Conservation (phyloP, 2,329 filamentous ascomycete species). For the Elsinoe perseae region DNA sequence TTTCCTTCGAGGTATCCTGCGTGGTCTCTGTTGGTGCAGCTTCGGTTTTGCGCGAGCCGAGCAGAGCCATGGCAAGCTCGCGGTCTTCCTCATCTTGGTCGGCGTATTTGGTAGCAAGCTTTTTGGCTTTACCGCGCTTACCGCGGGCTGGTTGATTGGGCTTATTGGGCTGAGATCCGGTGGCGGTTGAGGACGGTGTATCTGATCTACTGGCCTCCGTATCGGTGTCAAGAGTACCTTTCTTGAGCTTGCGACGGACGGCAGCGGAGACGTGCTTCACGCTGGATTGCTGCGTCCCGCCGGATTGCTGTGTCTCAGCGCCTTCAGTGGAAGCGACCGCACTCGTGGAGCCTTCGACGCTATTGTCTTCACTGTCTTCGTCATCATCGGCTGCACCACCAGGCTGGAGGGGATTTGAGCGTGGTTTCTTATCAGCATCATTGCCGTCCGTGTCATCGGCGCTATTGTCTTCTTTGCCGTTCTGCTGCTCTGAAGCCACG, state of each 20-base stretch:
- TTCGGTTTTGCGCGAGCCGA: constrained; percentile 66
- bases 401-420: constrained; percentile 19
- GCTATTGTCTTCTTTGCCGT: constrained; percentile 13
- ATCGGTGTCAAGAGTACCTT: constrained; percentile 23
- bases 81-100: constrained; percentile 93
- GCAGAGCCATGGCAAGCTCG: constrained; percentile 69
- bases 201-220: constrained; percentile 19
- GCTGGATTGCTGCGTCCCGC: constrained; percentile 22
- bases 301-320: constrained; percentile 1
- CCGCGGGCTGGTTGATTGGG: constrained; percentile 48
- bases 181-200: constrained; percentile 18
- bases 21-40: constrained; percentile 58
- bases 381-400: constrained; percentile 23
- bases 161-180: constrained; percentile 21
- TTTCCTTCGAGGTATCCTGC: constrained; percentile 57
- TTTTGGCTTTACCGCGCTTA: constrained; percentile 76
- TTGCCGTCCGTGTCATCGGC: constrained; percentile 21
- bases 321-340: too few relatives aligned
- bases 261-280: constrained; percentile 32
- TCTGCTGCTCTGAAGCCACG: background rate
- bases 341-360: constrained; percentile 28
- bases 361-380: constrained; percentile 27
- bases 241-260: constrained; percentile 33
- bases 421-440: constrained; percentile 11
- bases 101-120: constrained; percentile 81